Conservation (phyloP, 192 early-diverging fungal species). For the Oehlia diaphana region DNA sequence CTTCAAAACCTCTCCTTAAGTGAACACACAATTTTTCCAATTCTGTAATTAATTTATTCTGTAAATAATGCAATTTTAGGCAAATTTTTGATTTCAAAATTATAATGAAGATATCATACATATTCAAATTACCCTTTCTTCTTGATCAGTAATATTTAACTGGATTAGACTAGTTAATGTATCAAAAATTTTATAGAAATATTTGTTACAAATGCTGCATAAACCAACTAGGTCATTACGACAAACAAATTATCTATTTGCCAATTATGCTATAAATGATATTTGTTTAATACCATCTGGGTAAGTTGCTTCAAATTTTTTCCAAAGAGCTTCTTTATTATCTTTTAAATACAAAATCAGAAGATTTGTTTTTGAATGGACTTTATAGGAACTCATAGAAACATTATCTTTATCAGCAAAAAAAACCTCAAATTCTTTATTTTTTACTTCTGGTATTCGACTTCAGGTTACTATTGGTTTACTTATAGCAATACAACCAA, state of each 20-base stretch:
- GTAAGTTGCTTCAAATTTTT: neutral
- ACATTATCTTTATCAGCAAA: conserved; percentile 3
- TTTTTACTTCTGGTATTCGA: neutral
- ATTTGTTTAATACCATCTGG: neutral
- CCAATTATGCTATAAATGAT: neutral
- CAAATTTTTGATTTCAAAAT: neutral
- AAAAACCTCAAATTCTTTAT: neutral
- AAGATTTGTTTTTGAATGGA: neutral
- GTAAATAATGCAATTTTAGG: neutral
- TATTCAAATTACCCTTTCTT: neutral
- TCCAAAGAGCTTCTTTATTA: neutral
- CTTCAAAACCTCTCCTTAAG: neutral
- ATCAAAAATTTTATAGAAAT: conserved; percentile 5
- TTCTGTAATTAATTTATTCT: neutral
- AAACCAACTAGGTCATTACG: neutral
- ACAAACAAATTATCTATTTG: neutral
- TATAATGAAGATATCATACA: too few relatives aligned
- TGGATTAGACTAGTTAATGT: neutral
- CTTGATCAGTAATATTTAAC: conserved; percentile 1
- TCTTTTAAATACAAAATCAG: neutral
- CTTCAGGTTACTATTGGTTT: neutral
- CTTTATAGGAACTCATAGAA: neutral
- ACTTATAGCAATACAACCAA: neutral
- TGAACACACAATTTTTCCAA: neutral
- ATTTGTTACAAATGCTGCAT: conserved; percentile 7